Base-by-base conservation (phyloP, 2,329 filamentous ascomycete species). In the Colletotrichum sp. region DNA sequence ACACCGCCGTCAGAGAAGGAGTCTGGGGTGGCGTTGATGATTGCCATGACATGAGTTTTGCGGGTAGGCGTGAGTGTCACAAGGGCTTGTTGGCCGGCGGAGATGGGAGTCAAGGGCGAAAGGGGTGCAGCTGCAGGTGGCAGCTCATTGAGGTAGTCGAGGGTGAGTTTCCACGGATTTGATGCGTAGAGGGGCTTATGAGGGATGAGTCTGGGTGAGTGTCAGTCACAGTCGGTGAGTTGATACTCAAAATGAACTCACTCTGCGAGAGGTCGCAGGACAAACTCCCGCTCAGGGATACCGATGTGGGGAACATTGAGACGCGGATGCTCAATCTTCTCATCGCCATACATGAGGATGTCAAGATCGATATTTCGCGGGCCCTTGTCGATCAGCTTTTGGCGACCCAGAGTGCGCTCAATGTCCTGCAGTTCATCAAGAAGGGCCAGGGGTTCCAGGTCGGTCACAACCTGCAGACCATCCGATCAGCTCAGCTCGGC, bases 321-420 rank as follows among this genome's bases (percentile, higher is more conserved):
- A 24, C 95, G 92, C 57, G 94, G 91, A 78, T 95, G 90, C 55
- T 92, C 85, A 67, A 98, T 86, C 5, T 85, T 87, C 75, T 93
- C 86, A 71, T 94, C 86, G 67, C 93, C 93, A 82, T 98, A 98
- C 2, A 98, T 88, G 21, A 99, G 87, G 63, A 99, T 96, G 81
- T 99, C 97, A 16, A 99, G 88, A 81, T 99, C 97, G 77, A 99
- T 98, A 81, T 96, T 98, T 32, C 97, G 91, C 3, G 97, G 97
- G 0, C 97, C 97, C 83, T 99, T 99, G 81, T 98, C 95, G 57
- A 99, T 92, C 58, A 95, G 80, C 84, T 98, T 98, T 77, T 92
- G 91, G 72, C 97, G 91, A 1, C 96, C 96, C 82, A 98, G 91
- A 0, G 87, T 87, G 64, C 91, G 92, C 83, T 99, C 97, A 79